Base-by-base conservation (phyloP, 805 yeast species). In the Lipomyces yamanashiensis region DNA sequence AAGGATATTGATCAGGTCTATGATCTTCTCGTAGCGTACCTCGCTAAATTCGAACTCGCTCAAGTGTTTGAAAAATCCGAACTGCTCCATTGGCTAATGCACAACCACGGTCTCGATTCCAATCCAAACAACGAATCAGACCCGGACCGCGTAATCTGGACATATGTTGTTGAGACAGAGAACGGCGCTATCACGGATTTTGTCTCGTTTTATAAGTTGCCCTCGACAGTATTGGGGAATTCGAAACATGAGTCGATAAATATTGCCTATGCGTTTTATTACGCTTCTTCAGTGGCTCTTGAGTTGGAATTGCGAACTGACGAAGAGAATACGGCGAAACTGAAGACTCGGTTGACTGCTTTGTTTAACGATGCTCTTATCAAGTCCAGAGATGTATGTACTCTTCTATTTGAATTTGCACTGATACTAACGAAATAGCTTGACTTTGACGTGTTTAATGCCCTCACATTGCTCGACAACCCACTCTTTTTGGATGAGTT, bases 401-500 rank as follows among this genome's bases (percentile, higher is more conserved):
- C 17, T n/a, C 17, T 17, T 23, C 33, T 44, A 4, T 15, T 33
- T n/a, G 2, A 1, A 5, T 34, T 36, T 13, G 21, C 12, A 21
- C 6, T 17, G 21, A 12, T 1, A 7, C 19, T 19, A 43, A 17
- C 49, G 19, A 7, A 28, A 13, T 37, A 64, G 48, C 76, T 80
- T 54, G 82, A 82, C 33, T 90, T 89, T 71, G 99, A 95, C 74
- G 98, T 95, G 2, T 90, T 93, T 82, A 95, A 95, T 74, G 97
- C 98, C 9, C 80, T 95, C 67, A 86, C 98, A 0, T 82, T 92
- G 10, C 96, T 92, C 78, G 99, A 95, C 74, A 95, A 95, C 75
- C 82, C 91, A 15, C 78, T 89, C 64, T 91, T 95, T 78, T 79
- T 95, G 68, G 87, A 90, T 33, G 86, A 89, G 45, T 82, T 89